phyloP scores from a whole-genome alignment of 176 grass and related monocot genomes.

The bread wheat (Triticum aestivum) region DNA sequence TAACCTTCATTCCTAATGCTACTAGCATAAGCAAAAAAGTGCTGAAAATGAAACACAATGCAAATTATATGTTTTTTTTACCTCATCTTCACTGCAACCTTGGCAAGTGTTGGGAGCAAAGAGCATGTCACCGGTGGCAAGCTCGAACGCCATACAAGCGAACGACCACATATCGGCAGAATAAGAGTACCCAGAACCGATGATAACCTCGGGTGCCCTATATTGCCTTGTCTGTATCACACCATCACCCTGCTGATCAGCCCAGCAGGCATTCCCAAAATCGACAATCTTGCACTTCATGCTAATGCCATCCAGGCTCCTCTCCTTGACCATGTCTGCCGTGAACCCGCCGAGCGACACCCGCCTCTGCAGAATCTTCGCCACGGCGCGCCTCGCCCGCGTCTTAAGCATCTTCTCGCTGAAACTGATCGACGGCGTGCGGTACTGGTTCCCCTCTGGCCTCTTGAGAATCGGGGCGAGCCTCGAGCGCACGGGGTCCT shows the following conservation, averaged over 20 bases:
- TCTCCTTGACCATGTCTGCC: constrained; percentile 48
- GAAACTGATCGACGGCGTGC: constrained; percentile 37
- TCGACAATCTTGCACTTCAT: constrained; percentile 95
- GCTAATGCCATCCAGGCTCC: constrained; percentile 75
- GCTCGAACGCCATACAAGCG: constrained; percentile 86
- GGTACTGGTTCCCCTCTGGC: constrained; percentile 50
- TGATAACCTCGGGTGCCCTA: constrained; percentile 83
- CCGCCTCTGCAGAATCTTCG: constrained; percentile 62
- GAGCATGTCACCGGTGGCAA: constrained; percentile 83
- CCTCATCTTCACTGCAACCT: constrained; percentile 88
- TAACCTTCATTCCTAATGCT: neutral
- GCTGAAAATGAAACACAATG: neutral
- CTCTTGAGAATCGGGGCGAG: constrained; percentile 67
- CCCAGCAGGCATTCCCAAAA: constrained; percentile 87
- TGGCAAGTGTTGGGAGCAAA: constrained; percentile 71
- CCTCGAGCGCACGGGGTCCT: constrained; percentile 65
- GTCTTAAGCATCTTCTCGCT: constrained; percentile 81
- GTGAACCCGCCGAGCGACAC: constrained; percentile 53
- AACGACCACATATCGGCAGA: constrained; percentile 91
- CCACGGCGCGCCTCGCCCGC: constrained; percentile 55
- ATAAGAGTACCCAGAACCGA: constrained; percentile 77
- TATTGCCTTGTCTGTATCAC: constrained; percentile 97
- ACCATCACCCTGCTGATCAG: constrained; percentile 53
- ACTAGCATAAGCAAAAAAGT: neutral
- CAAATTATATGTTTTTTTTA: constrained; percentile 21